A percentile compares a stretch with the other conserved stretches of the same genome.
Evolutionary conservation across 2,329 filamentous ascomycete species (phyloP).

Genomic region (Aureobasidium lini): DNA sequence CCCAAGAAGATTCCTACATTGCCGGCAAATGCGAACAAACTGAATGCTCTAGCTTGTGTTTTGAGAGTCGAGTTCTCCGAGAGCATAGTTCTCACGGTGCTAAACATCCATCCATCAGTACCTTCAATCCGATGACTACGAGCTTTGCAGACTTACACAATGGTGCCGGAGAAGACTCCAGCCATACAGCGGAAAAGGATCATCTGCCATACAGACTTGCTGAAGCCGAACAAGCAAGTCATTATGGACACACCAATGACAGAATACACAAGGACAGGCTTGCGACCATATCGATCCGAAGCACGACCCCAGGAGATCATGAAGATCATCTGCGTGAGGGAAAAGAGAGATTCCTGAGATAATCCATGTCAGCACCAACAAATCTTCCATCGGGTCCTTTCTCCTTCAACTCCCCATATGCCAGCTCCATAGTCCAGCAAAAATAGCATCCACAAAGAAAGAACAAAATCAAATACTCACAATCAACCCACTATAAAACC

Average conservation of each 20-base stretch:
- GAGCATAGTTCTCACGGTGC: conserved; percentile 67
- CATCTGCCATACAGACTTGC: conserved; percentile 64
- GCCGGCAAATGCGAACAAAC: conserved; percentile 66
- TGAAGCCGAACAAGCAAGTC: conserved; percentile 61
- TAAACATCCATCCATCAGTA: not conserved
- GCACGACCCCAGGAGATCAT: conserved; percentile 68
- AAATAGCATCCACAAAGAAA: no score
- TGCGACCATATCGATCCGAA: conserved; percentile 62
- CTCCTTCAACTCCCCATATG: no score
- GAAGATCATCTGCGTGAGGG: conserved; percentile 65
- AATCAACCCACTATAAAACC: conserved; percentile 73
- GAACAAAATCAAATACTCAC: not conserved
- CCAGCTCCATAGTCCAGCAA: no score
- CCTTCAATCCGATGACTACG: no score
- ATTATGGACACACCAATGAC: conserved; percentile 55
- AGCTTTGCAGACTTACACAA: conserved; percentile 39
- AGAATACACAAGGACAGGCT: conserved; percentile 62
- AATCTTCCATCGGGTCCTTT: no score
- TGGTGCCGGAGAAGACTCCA: conserved; percentile 65
- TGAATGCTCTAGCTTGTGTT: conserved; percentile 67
- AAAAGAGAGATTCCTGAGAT: conserved; percentile 54
- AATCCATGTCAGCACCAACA: not conserved
- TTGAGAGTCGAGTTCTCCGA: conserved; percentile 61
- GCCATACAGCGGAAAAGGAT: conserved; percentile 62
- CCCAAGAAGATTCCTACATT: conserved; percentile 70